Percentiles rank a stretch among this genome's conserved stretches.
Evolutionary conservation across 805 yeast species (phyloP).

Genomic region (Metschnikowia rubicola): DNA sequence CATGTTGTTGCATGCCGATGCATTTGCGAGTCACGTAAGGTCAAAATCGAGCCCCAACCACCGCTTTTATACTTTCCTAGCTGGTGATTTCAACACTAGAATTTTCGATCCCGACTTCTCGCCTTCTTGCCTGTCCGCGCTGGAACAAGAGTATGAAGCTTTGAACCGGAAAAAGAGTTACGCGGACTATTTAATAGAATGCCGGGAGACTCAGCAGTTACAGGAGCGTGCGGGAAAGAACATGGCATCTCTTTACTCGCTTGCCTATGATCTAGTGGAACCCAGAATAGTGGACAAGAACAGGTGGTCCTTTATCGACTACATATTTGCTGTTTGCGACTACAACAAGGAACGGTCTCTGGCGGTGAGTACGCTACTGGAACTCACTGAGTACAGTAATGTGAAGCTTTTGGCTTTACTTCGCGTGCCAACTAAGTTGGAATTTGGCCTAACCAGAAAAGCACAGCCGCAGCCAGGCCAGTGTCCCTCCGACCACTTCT

Average conservation of each 20-base stretch:
- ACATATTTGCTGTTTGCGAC: not conserved
- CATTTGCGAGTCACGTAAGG: not conserved
- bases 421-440: not conserved
- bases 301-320: not conserved
- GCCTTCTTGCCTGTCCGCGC: not conserved
- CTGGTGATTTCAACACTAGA: constrained; percentile 5
- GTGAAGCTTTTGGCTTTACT: constrained; percentile 2
- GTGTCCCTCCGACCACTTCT: constrained; percentile 5
- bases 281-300: not conserved
- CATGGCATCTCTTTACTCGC: not conserved
- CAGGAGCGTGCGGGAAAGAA: not conserved
- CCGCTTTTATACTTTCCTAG: not conserved
- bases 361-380: not conserved
- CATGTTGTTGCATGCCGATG: not conserved
- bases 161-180: not conserved
- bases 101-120: not conserved
- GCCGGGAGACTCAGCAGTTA: not conserved
- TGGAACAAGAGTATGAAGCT: not conserved
- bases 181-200: not conserved
- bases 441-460: not conserved
- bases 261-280: not conserved
- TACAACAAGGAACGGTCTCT: not conserved
- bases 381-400: not conserved
- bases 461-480: constrained; percentile 1
- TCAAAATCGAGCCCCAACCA: not conserved